Percentiles rank a stretch among this genome's conserved stretches.
These are phyloP conservation scores for Strigomonas oncopelti DNA, from an alignment of 208 protist genomes.

Conservation along the genomic window DNA sequence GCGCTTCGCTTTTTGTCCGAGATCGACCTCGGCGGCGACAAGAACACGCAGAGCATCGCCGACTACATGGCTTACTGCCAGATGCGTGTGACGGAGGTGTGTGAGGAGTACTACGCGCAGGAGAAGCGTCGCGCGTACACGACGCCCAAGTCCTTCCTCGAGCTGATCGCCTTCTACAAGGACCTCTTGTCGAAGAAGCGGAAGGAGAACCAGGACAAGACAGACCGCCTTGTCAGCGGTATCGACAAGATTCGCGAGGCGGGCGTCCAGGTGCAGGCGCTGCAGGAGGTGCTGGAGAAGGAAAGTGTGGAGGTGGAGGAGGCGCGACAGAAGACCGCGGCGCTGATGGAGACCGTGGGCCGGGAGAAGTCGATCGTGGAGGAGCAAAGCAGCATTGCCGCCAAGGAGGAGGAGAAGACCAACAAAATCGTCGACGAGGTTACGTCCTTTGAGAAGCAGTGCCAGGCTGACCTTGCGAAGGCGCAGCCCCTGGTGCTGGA, in stretches of 20 bases:
- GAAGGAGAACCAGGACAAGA: conserved; percentile 86
- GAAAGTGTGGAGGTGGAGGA: conserved; percentile 94
- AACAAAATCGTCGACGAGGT: conserved; percentile 94
- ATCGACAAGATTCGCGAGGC: conserved; percentile 93
- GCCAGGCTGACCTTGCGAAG: conserved; percentile 85
- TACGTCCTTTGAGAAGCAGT: conserved; percentile 80
- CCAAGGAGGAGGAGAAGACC: conserved; percentile 94
- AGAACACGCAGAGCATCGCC: conserved; percentile 85
- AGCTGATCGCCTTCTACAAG: conserved; percentile 98
- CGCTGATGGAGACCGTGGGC: conserved; percentile 93
- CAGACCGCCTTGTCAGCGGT: conserved; percentile 90
- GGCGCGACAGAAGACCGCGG: conserved; percentile 91
- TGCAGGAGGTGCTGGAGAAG: conserved; percentile 86
- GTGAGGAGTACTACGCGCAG: conserved; percentile 89
- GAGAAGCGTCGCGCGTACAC: conserved; percentile 98
- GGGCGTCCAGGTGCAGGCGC: conserved; percentile 85
- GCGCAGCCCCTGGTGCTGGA: conserved; percentile 94
- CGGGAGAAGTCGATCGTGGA: conserved; percentile 95
- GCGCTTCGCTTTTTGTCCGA: conserved; percentile 91
- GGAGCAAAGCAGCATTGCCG: conserved; percentile 91
- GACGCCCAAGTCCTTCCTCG: conserved; percentile 99
- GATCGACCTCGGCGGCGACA: conserved; percentile 86
- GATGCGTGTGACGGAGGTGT: conserved; percentile 91
- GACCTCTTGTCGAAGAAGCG: conserved; percentile 91
- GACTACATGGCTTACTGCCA: conserved; percentile 97